These are phyloP conservation scores for Thermothielavioides terrestris DNA, from an alignment of 495 filamentous ascomycete genomes.

Conservation along the genomic window DNA sequence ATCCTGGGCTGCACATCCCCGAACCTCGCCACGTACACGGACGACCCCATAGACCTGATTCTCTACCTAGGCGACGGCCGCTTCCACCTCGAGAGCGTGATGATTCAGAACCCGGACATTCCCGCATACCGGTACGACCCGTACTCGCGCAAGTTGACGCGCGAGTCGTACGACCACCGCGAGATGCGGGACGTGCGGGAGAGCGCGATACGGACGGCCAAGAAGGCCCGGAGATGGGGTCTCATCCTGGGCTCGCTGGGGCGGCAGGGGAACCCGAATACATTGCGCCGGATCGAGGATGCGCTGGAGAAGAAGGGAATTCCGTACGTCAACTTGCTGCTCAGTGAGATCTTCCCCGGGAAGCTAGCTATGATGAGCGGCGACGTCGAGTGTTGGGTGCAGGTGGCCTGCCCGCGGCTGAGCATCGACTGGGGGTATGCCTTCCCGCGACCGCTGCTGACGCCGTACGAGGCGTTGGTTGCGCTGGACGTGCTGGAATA, in stretches of 20 bases:
- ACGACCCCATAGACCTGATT: slow-evolving; percentile 59
- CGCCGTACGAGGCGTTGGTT: slow-evolving; percentile 90
- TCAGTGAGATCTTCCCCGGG: slow-evolving; percentile 92
- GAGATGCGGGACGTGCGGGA: slow-evolving; percentile 78
- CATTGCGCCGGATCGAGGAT: slow-evolving; percentile 74
- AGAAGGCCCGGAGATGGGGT: slow-evolving; percentile 76
- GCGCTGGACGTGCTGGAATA: slow-evolving; percentile 67
- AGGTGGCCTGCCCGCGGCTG: slow-evolving; percentile 87
- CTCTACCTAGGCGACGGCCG: slow-evolving; percentile 93
- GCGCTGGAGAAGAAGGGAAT: slow-evolving; percentile 59
- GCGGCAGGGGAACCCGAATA: slow-evolving; percentile 91
- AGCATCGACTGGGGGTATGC: slow-evolving; percentile 99
- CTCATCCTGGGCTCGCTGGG: slow-evolving; percentile 89
- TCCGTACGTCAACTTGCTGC: slow-evolving; percentile 69
- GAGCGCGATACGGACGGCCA: slow-evolving; percentile 66
- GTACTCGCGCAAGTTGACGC: slow-evolving; percentile 83
- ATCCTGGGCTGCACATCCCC: slow-evolving; percentile 95
- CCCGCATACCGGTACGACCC: slow-evolving; percentile 96
- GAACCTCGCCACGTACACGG: slow-evolving; percentile 44
- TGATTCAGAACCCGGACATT: slow-evolving; percentile 92
- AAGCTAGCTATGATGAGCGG: slow-evolving; percentile 83
- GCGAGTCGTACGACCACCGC: slow-evolving; percentile 79
- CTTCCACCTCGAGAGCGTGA: slow-evolving; percentile 94
- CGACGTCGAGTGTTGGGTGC: slow-evolving; percentile 97
- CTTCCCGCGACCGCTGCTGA: slow-evolving; percentile 78